Conservation (phyloP, 805 yeast genomes). For the Grigorovia jiainica region DNA sequence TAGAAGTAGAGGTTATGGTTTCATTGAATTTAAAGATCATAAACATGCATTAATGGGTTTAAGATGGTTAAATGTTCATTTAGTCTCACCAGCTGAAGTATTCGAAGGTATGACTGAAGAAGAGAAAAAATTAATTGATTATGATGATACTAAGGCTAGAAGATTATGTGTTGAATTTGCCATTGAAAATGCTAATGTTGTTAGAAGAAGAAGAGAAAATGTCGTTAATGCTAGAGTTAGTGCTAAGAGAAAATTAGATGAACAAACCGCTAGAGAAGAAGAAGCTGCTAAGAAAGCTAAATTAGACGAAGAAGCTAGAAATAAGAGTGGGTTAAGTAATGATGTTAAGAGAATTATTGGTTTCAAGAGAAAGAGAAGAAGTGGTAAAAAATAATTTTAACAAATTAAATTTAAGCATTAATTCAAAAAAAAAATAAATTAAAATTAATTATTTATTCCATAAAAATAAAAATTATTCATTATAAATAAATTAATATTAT, state of each 20-base stretch:
- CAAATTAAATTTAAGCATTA: too few species aligned
- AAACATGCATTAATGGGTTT: slow-evolving; percentile 89
- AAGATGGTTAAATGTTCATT: slow-evolving; percentile 94
- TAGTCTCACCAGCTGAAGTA: slow-evolving; percentile 63
- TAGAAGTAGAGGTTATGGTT: slow-evolving; percentile 94
- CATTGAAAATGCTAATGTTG: slow-evolving; percentile 87
- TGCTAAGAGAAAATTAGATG: slow-evolving; percentile 23
- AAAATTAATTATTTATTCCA: neutral
- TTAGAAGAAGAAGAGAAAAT: slow-evolving; percentile 78
- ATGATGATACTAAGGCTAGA: slow-evolving; percentile 53
- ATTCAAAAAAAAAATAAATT: too few species aligned
- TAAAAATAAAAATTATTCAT: too few species aligned
- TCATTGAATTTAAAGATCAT: slow-evolving; percentile 87
- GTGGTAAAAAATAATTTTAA: slow-evolving; percentile 30
- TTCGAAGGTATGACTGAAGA: slow-evolving; percentile 61
- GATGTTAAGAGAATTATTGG: slow-evolving; percentile 58
- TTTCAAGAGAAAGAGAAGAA: slow-evolving; percentile 55
- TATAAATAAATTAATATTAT: too few species aligned
- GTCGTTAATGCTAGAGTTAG: slow-evolving; percentile 35
- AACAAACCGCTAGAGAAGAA: slow-evolving; percentile 12
- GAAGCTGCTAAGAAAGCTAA: slow-evolving; percentile 13
- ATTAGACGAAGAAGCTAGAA: slow-evolving; percentile 20
- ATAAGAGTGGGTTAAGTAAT: slow-evolving; percentile 36
- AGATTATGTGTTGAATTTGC: slow-evolving; percentile 91
- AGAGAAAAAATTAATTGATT: slow-evolving; percentile 45